Base-by-base conservation (phyloP, 1,284 basidiomycete species). In the Cryptococcus sp. region DNA sequence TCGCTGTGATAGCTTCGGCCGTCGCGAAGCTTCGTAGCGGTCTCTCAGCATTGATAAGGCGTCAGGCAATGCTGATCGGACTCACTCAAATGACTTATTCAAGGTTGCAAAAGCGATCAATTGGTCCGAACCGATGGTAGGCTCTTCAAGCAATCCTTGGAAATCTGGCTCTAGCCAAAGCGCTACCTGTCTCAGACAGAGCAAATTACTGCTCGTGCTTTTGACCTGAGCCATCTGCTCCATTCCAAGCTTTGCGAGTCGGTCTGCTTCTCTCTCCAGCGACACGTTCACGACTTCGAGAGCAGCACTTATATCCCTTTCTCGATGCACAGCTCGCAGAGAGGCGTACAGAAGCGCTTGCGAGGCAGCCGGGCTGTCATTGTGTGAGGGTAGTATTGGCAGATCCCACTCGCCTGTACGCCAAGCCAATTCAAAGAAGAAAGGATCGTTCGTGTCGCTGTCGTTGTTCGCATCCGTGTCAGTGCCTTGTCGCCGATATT, bases 351-450 rank as follows among this genome's bases (percentile, higher is more conserved):
- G 78, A 1, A 86, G 80, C 16, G 83, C 81, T n/a, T 84, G 85
- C 30, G 30, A 6, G 84, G 75, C 23, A 81, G 80, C 15, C 80
- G 62, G 3, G 55, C 50, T 25, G 54, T 50, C 20, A 54, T 53
- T 40, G 60, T 61, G 45, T 57, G 52, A 90, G 84, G 0, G 10
- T 5, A 10, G 10, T 5, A 30, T 30, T 8, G 94, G 92, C 13
- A 96, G 80, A 73, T 98, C 93, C 94, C 95, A 98, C 1, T 86
- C 87, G 56, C 89, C 88, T 1, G 91, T 91, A 41, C 91, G 83
- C 93, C 93, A 96, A 6, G 89, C 93, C 0, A 94, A 80, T 46
- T 86, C 84, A 74, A 91, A 91, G 40, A 83, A 85, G 74, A 90
- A 83, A 16, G 80, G 78, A 11, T 84, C 82, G 3, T 83, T 78